Conservation (phyloP, 2,329 filamentous ascomycete species). For the Ophiobolus disseminans region DNA sequence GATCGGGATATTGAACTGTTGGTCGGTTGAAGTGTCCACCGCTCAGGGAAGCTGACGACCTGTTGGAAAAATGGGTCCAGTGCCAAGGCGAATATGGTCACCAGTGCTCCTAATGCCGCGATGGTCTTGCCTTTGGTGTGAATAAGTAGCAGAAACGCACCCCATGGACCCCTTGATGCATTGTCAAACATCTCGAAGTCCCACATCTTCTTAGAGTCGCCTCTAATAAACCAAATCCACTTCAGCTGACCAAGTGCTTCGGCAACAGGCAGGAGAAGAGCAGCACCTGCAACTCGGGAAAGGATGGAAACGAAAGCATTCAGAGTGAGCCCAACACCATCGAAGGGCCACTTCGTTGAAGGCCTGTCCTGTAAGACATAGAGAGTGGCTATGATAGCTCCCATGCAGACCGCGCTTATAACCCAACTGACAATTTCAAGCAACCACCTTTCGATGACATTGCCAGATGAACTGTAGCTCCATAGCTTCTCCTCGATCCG, state of each 20-base stretch:
- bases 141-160: slow-evolving; percentile 21
- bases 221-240: slow-evolving; percentile 44
- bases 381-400: slow-evolving; percentile 20
- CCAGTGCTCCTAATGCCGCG: slow-evolving; percentile 28
- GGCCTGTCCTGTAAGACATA: slow-evolving; percentile 13
- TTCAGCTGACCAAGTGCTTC: slow-evolving; percentile 46
- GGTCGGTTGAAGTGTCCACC: slow-evolving; percentile 19
- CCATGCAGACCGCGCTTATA: slow-evolving; percentile 36
- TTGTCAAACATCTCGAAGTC: slow-evolving; percentile 49
- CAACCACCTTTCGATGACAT: slow-evolving; percentile 32
- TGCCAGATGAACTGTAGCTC: slow-evolving; percentile 21
- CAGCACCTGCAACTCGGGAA: slow-evolving; percentile 36
- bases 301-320: slow-evolving; percentile 40
- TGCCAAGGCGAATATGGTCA: slow-evolving; percentile 27
- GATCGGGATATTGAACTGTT: slow-evolving; percentile 20
- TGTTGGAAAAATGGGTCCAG: slow-evolving; percentile 46
- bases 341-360: slow-evolving; percentile 13
- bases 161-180: slow-evolving; percentile 37
- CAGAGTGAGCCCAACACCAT: slow-evolving; percentile 23
- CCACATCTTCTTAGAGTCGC: slow-evolving; percentile 37
- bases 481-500: slow-evolving; percentile 28
- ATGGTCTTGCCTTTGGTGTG: slow-evolving; percentile 29
- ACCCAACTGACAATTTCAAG: slow-evolving; percentile 36
- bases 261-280: slow-evolving; percentile 34
- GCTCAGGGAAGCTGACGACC: slow-evolving; percentile 32